Evolutionary conservation across 352 stramenopile genomes (phyloP).

Genomic region (Phytopythium sindhum): DNA sequence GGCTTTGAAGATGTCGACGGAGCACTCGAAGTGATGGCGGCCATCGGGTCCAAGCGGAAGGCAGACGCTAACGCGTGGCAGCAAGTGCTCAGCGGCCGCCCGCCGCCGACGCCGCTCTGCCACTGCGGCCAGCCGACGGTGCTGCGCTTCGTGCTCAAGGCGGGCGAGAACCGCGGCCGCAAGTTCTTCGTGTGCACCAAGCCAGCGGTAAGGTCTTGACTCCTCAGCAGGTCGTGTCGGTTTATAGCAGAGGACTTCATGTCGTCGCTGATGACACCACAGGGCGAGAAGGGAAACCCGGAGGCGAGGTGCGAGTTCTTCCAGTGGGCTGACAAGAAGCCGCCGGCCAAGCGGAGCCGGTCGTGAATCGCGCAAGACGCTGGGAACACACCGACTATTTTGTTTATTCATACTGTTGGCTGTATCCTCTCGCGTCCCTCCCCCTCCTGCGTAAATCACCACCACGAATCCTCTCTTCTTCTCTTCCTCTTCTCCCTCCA

Average conservation of each 20-base stretch:
- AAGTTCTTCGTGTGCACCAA: constrained; percentile 88
- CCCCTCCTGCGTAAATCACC: neutral
- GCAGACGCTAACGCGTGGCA: constrained; percentile 48
- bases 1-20: neutral
- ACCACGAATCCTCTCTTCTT: neutral
- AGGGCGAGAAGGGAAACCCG: constrained; percentile 78
- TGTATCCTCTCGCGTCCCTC: constrained; percentile 4
- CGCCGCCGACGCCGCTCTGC: constrained; percentile 59
- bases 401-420: constrained; percentile 12
- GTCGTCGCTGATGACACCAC: neutral
- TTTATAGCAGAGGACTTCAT: neutral
- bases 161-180: constrained; percentile 75
- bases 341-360: constrained; percentile 17
- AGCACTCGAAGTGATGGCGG: constrained; percentile 7
- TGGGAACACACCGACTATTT: constrained; percentile 5
- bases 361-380: neutral
- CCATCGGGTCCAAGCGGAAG: constrained; percentile 30
- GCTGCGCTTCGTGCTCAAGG: constrained; percentile 74
- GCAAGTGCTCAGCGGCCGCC: constrained; percentile 58
- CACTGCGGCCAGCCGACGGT: constrained; percentile 64
- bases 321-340: constrained; percentile 60
- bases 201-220: constrained; percentile 39
- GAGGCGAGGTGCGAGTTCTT: constrained; percentile 85
- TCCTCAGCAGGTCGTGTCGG: neutral
- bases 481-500: neutral